Base-by-base conservation (phyloP, 768 basidiomycete species). In the Tricholomella constricta region DNA sequence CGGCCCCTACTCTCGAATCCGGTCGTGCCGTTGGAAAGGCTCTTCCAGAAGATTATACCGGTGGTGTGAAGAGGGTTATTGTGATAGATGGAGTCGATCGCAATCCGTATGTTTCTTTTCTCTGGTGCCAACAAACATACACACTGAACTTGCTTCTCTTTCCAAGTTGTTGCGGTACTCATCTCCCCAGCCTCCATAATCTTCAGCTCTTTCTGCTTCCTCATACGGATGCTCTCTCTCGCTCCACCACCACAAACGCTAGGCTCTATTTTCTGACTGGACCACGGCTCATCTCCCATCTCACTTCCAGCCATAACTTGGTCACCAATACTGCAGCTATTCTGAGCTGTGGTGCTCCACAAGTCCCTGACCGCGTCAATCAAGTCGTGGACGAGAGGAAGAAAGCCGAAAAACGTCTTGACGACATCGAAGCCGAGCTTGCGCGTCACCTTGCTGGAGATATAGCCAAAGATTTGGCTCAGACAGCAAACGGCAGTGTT, bases 251-350 rank as follows among this genome's bases (percentile, higher is more conserved):
- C 2, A 79, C 82, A 0, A 85, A 86, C 51, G 83, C 82, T 20
- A 84, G 91, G 22, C 78, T 95, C 4, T 90, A 85, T 71, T 94
- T 97, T 73, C 77, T 89, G 45, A 73, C 85, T n/a, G 94, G 93
- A 4, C 86, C 88, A 14, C 85, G 93, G 20, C 78, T 92, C 6
- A 80, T 88, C 38, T 62, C 74, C 2, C 78, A 89, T 62, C 73
- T 94, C 48, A 73, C 79, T 2, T 74, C 79, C 2, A 75, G 83
- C 0, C 87, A 91, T 59, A 65, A 69, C 10, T 64, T 78, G 4
- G 75, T 94, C 29, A 74, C 82, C 2, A 67, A 65, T 40, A 77
- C 86, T 0, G 78, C 90, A 0, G 70, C 80, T 2, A 78, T 78
- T 14, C 75, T 94, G 25, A 89, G 85, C 38, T 87, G 89, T 61